Conservation (phyloP, 768 basidiomycete genomes). For the Dacryopinax spathularia region DNA sequence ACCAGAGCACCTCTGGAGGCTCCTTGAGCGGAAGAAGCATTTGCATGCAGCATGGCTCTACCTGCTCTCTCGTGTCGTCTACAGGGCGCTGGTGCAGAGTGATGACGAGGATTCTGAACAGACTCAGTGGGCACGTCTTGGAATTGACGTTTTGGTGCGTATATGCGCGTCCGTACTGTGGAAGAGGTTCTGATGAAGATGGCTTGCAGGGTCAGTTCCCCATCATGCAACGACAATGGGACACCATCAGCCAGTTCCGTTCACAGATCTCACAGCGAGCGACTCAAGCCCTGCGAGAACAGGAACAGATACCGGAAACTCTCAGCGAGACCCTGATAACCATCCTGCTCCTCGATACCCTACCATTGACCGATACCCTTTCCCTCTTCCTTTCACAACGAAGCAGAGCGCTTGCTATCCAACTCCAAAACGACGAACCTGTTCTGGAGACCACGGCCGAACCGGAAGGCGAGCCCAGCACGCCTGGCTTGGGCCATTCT, state of each 20-base stretch:
- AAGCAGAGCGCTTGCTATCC: slow-evolving; percentile 15
- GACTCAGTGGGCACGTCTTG: slow-evolving; percentile 37
- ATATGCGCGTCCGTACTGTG: neutral
- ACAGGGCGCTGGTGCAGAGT: slow-evolving; percentile 52
- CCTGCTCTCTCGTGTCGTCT: slow-evolving; percentile 69
- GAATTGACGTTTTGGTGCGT: slow-evolving; percentile 50
- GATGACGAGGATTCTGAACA: slow-evolving; percentile 44
- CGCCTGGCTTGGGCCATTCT: neutral
- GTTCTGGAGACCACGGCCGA: neutral
- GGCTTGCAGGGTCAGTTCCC: slow-evolving; percentile 62
- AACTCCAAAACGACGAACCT: neutral
- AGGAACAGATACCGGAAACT: slow-evolving; percentile 37
- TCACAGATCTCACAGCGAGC: slow-evolving; percentile 79
- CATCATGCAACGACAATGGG: slow-evolving; percentile 86
- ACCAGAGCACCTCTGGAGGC: slow-evolving; percentile 80
- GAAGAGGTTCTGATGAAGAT: neutral
- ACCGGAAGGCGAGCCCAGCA: neutral
- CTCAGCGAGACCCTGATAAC: slow-evolving; percentile 56
- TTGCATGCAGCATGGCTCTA: slow-evolving; percentile 80
- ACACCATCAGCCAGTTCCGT: slow-evolving; percentile 70
- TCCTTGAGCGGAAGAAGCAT: slow-evolving; percentile 67
- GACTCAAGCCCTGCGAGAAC: slow-evolving; percentile 61
- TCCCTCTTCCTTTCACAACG: slow-evolving; percentile 53
- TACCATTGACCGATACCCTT: slow-evolving; percentile 60
- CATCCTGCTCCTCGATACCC: slow-evolving; percentile 77